phyloP scores from a whole-genome alignment of 768 basidiomycete genomes.

The Tubosaeta brunneosetosa region DNA sequence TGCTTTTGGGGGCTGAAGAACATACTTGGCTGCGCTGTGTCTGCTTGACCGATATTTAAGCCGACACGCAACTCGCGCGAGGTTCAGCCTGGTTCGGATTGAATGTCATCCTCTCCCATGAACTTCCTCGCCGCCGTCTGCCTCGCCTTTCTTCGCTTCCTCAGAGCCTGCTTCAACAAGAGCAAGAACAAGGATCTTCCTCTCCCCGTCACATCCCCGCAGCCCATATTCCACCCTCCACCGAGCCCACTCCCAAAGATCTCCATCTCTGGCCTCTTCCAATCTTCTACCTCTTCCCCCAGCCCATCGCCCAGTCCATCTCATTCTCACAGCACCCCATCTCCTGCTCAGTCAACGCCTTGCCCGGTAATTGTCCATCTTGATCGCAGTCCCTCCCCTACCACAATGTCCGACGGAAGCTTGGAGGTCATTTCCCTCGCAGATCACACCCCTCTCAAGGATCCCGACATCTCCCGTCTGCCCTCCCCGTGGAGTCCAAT shows the following conservation, averaged over 20 bases:
- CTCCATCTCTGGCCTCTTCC: constrained; percentile 18
- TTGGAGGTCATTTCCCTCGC: constrained; percentile 21
- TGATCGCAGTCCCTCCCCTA: constrained; percentile 24
- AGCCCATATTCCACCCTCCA: constrained; percentile 7
- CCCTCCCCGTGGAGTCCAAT: constrained; percentile 30
- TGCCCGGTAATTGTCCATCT: constrained; percentile 10
- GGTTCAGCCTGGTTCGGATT: constrained; percentile 5
- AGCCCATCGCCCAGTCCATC: constrained; percentile 7
- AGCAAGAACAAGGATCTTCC: not conserved
- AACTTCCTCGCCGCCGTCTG: constrained; percentile 17
- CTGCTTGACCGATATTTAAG: not conserved
- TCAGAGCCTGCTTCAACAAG: not conserved
- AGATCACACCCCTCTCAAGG: not conserved
- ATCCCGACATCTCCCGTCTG: constrained; percentile 12
- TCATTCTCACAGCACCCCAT: not conserved
- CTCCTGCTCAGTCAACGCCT: not conserved
- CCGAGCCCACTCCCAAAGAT: constrained; percentile 15
- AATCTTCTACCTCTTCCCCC: not conserved
- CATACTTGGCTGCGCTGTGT: constrained; percentile 4
- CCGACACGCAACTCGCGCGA: constrained; percentile 13
- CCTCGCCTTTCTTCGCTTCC: constrained; percentile 6
- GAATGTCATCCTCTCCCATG: not conserved
- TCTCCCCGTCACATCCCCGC: not conserved
- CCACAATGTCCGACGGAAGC: constrained; percentile 22
- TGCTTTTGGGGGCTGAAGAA: constrained; percentile 12